Base-by-base conservation (phyloP, 2,329 filamentous ascomycete species). In the Colletotrichum navitas region DNA sequence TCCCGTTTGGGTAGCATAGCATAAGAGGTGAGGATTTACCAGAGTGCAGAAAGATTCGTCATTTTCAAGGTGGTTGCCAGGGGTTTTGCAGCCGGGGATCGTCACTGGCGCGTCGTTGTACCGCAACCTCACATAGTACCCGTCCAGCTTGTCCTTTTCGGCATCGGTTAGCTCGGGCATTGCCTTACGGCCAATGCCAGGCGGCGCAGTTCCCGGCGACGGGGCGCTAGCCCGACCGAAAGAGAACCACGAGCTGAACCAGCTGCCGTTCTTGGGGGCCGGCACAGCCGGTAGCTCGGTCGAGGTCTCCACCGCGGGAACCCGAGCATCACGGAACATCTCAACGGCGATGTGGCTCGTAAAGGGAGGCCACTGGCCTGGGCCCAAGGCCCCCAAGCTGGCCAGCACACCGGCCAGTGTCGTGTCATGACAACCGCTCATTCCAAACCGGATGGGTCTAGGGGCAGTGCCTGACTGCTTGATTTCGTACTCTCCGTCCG, bases 301-400 rank as follows among this genome's bases (percentile, higher is more conserved):
- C 76, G 68, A 75, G 68, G 36, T 73, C 26, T 71, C 71, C 45
- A 59, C 41, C 10, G 66, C 16, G 49, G 76, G 59, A 12, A 47
- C 66, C 55, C 80, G 76, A 51, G 82, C 79, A 75, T 89, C 87
- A 51, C 88, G 90, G 85, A 98, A 98, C 73, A 98, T 87, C 81
- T 99, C 96, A 66, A 99, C 85, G 41, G 96, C 95, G 74, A 99
- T 88, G 77, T 97, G 94, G 76, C 93, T 95, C 0, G 95, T 98
- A 78, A 95, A 99, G 0, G 94, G 95, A 0, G 96, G 96, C 96
- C 96, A 99, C 45, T 87, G 86, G 59, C 88, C 88, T 26, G 84
- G 84, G 52, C 93, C 85, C 79, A 94, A 96, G 3, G 93, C 92
- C 3, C 95, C 96, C 8, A 98, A 82, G 75, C 93, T 93, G 21